Base-by-base conservation (phyloP, 768 basidiomycete genomes). In the Lentinus brumalis region DNA sequence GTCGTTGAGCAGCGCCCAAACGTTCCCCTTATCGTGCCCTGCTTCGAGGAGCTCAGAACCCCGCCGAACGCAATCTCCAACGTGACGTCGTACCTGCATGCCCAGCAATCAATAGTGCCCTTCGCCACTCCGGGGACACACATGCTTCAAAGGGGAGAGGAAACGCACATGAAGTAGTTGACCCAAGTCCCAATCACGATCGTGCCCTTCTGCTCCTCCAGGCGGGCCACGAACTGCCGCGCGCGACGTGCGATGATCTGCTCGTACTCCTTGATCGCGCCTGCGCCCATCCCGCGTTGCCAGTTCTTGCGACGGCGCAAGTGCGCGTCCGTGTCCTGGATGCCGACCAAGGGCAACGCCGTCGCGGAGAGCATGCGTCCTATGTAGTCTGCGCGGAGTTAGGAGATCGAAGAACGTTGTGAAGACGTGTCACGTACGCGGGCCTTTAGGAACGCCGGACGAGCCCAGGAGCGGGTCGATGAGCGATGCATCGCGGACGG, bases 261-360 rank as follows among this genome's bases (percentile, higher is more conserved):
- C 59, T 82, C 77, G 57, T 83, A 84, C 9, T 76, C 79, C 65
- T 78, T 79, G 32, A 86, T 66, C 1, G 82, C 77, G 8, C 71
- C 62, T 16, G 76, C 75, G 55, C 70, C 81, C 68, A 84, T 77
- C 0, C 77, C 83, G 21, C 81, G 73, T 14, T 78, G 78, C 83
- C 83, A 85, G 4, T 79, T 73, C 32, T 75, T 74, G 12, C 82
- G 77, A 11, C 81, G 74, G 9, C 76, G 73, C 4, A 75, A 71
- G 61, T 85, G 84, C 46, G 82, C 78, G 2, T 73, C 40, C 51
- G 53, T 44, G 47, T 64, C 47, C 1, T 42, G 42, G 21, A 56
- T 42, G 6, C 44, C 54, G n/a, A 64, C 53, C 32, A 64, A 3
- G 7, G 63, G 69, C 56, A 76, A 76, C 62, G 81, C 73, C 44